phyloP scores from a whole-genome alignment of 768 basidiomycete genomes.

The Leccinum disarticulatum region DNA sequence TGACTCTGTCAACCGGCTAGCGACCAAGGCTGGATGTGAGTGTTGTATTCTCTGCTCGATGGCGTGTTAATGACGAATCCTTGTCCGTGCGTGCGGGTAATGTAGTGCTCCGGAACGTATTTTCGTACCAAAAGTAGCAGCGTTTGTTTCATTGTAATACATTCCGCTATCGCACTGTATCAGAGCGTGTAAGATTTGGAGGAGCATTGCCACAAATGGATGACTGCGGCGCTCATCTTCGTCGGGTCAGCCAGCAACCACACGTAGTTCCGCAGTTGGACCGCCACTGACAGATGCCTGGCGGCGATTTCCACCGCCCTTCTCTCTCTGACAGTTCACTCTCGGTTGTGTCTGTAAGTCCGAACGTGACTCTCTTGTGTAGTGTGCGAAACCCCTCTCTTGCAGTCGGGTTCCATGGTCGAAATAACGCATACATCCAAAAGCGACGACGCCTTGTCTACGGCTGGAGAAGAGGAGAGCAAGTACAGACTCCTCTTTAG shows the following conservation, averaged over 20 bases:
- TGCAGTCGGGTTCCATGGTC: constrained; percentile 63
- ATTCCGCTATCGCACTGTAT: constrained; percentile 3
- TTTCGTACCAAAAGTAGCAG: constrained; percentile 88
- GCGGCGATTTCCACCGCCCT: constrained; percentile 19
- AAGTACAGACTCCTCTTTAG: constrained; percentile 79
- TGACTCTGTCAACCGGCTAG: constrained; percentile 94
- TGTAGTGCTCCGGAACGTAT: constrained; percentile 92
- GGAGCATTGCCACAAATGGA: constrained; percentile 24
- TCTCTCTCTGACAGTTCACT: constrained; percentile 47
- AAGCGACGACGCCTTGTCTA: constrained; percentile 17
- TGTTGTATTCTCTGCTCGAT: constrained; percentile 17
- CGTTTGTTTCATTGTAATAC: constrained; percentile 20
- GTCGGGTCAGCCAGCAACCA: not conserved
- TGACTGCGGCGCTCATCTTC: constrained; percentile 12
- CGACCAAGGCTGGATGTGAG: constrained; percentile 94
- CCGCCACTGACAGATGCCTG: constrained; percentile 1
- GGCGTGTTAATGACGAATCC: constrained; percentile 9
- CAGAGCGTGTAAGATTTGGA: not conserved
- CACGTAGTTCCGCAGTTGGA: constrained; percentile 9
- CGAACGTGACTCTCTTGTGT: not conserved
- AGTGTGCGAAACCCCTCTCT: constrained; percentile 8
- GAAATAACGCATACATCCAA: constrained; percentile 56
- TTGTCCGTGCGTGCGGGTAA: constrained; percentile 7
- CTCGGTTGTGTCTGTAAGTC: constrained; percentile 49
- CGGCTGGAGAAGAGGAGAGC: constrained; percentile 47